Base-by-base conservation (phyloP, 164 flowering plant species). In the Vitis cinerea region DNA sequence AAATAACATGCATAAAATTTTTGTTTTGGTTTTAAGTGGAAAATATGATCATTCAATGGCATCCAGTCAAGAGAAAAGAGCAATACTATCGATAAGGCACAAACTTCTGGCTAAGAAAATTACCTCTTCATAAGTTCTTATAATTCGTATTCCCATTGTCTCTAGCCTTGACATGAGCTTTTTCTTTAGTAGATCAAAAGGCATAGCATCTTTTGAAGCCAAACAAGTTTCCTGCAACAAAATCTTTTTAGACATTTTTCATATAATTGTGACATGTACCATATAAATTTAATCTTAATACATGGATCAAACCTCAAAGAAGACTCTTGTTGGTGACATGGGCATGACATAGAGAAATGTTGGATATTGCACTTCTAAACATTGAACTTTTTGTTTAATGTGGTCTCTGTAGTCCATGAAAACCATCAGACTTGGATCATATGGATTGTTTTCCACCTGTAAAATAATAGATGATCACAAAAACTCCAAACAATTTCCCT, bases 401-500 rank as follows among this genome's bases (percentile, higher is more conserved):
- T 79, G 85, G 74, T 93, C 94, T 84, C 99, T 91, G 71, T 93
- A 95, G 75, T 95, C 99, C 99, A 95, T 95, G 85, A 95, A 95
- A 76, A 95, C 98, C 99, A 93, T 95, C 71, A 91, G 74, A 71
- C 75, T 87, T 11, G 97, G 98, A 76, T 95, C 94, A 75, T 91
- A 95, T 59, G 99, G 99, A 80, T 80, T 85, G 79, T 86, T 95
- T 85, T 95, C 97, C 78, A 95, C 98, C 98, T 93, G 87, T 65
- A 72, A 59, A 71, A 54, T 13, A 66, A 10, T 9, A n/a, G 17
- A 27, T 51, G 27, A 37, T 37, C 44, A 37, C 44, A 37, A 6
- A 37, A 27, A 52, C 9, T 15, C 55, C 59, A 65, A 27, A 44
- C 27, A 23, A 23, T 23, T 23, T 23, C 27, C 27, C 37, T 47